Evolutionary conservation across 176 grass and related monocot genomes (phyloP).

Genomic region (Musa itinerans): DNA sequence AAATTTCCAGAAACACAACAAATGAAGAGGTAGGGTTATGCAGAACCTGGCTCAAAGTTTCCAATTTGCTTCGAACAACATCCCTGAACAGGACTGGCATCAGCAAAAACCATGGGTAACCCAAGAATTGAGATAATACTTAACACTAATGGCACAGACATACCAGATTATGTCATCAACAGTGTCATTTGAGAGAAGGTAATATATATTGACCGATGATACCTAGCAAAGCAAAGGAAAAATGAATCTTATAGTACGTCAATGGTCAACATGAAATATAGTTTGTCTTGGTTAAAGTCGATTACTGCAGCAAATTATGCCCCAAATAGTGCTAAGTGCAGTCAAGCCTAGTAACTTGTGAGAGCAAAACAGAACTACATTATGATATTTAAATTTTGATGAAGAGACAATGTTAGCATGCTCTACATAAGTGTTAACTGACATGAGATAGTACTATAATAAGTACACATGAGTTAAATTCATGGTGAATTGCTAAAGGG

Average conservation of each 20-base stretch:
- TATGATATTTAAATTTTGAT: not conserved
- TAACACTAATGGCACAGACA: not conserved
- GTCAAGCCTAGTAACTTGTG: not conserved
- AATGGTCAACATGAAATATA: not conserved
- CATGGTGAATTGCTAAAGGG: too few species aligned
- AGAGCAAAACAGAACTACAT: not conserved
- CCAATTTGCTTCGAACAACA: conserved; percentile 73
- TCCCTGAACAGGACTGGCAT: conserved; percentile 41
- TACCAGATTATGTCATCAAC: conserved; percentile 96
- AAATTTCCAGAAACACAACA: not conserved
- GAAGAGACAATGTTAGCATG: not conserved
- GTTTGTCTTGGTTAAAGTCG: not conserved
- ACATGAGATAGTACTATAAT: too few species aligned
- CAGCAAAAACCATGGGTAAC: not conserved
- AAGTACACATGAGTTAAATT: too few species aligned
- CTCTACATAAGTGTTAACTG: not conserved
- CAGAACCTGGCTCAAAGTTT: conserved; percentile 80
- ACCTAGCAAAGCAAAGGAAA: conserved; percentile 35
- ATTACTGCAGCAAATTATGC: not conserved
- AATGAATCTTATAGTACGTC: not conserved
- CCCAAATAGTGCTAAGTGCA: not conserved
- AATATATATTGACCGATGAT: conserved; percentile 81
- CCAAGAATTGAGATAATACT: not conserved
- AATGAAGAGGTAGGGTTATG: not conserved
- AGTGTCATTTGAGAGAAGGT: conserved; percentile 77